A percentile compares a stretch with the other conserved stretches of the same genome.
phyloP scores from a whole-genome alignment of 2,329 filamentous ascomycete genomes.

The Aspergillus proliferans region DNA sequence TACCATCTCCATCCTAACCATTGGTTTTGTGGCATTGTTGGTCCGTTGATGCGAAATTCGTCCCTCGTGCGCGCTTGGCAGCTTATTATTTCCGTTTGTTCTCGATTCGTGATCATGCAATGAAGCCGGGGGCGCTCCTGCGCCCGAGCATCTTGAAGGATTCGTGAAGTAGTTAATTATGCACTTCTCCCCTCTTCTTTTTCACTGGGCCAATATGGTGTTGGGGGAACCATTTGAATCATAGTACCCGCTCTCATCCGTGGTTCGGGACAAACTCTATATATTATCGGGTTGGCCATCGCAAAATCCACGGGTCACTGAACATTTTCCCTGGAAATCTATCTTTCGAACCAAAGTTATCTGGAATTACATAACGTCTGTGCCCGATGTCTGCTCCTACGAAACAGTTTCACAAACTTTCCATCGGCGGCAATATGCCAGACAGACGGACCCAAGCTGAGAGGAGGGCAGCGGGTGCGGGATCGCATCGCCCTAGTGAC shows the following conservation, averaged over 20 bases:
- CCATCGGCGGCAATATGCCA: constrained; percentile 32
- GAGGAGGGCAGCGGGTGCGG: constrained; percentile 11
- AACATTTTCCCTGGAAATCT: background rate
- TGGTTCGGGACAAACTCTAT: constrained; percentile 32
- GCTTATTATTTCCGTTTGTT: background rate
- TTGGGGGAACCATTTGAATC: constrained; percentile 18
- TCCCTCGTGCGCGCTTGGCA: background rate
- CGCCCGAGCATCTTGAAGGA: background rate
- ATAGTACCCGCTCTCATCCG: constrained; percentile 29
- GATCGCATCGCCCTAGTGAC: constrained; percentile 12
- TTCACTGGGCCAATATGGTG: constrained; percentile 3
- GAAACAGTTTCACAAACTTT: constrained; percentile 33
- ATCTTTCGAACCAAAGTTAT: constrained; percentile 8
- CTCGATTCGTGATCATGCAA: background rate
- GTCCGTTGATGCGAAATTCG: background rate
- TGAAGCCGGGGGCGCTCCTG: background rate
- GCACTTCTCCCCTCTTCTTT: background rate
- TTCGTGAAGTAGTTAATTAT: background rate
- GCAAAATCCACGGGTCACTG: background rate
- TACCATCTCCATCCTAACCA: background rate
- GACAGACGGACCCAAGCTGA: constrained; percentile 22
- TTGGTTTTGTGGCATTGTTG: background rate
- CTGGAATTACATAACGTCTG: constrained; percentile 4
- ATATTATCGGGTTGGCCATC: constrained; percentile 13
- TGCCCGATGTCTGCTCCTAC: constrained; percentile 35